Conservation (phyloP, 2,329 filamentous ascomycete genomes). For the Annulohypoxylon truncatum region DNA sequence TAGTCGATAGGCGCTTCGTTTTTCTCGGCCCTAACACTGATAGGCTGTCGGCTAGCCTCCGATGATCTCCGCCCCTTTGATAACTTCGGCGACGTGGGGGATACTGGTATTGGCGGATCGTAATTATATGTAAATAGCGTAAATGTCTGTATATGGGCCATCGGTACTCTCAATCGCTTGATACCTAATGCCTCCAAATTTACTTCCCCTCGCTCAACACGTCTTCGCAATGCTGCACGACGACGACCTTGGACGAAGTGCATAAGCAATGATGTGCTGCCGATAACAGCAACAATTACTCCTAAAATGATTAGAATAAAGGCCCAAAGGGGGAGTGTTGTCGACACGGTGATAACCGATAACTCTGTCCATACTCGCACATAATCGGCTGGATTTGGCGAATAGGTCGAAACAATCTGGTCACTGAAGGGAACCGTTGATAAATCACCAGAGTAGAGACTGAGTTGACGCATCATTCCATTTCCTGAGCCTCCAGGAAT, state of each 20-base stretch:
- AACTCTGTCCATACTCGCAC: constrained; percentile 70
- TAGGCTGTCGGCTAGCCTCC: constrained; percentile 40
- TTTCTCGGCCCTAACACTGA: constrained; percentile 39
- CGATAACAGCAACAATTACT: constrained; percentile 75
- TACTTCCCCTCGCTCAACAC: constrained; percentile 81
- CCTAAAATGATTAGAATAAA: constrained; percentile 79
- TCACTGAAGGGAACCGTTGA: constrained; percentile 68
- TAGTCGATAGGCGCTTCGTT: constrained; percentile 65
- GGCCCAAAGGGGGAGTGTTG: constrained; percentile 82
- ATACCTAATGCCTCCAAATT: constrained; percentile 89
- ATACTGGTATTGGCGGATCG: constrained; percentile 57
- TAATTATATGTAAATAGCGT: constrained; percentile 82
- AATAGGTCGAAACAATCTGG: constrained; percentile 66
- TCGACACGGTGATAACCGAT: constrained; percentile 57
- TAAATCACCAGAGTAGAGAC: constrained; percentile 81
- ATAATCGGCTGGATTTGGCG: constrained; percentile 67
- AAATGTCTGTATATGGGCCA: constrained; percentile 75
- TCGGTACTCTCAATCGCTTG: constrained; percentile 81
- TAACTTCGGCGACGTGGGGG: constrained; percentile 52
- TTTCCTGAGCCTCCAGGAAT: constrained; percentile 75
- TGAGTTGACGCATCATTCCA: constrained; percentile 76
- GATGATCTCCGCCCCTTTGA: constrained; percentile 39
- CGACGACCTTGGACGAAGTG: constrained; percentile 80
- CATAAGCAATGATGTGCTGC: constrained; percentile 76
- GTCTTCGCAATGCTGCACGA: constrained; percentile 72